phyloP scores from a whole-genome alignment of 2,329 filamentous ascomycete genomes.

The Xylogone sp. region DNA sequence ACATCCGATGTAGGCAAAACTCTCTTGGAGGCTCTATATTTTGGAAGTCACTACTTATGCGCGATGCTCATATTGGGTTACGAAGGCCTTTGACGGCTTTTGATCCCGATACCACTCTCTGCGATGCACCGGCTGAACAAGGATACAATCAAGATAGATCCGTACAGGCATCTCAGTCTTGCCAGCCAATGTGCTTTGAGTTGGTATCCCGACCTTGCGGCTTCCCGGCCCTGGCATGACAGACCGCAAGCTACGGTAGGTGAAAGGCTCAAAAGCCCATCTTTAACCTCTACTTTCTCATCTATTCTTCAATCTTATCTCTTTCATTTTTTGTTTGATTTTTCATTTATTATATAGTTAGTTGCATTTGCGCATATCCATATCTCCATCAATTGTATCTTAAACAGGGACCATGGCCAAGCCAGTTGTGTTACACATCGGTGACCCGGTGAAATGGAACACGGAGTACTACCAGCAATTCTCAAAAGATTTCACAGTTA shows the following conservation, averaged over 20 bases:
- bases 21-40: too few species aligned
- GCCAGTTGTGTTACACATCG: conserved; percentile 28
- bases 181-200: background rate
- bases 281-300: background rate
- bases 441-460: conserved; percentile 29
- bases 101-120: too few species aligned
- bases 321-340: background rate
- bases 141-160: too few species aligned
- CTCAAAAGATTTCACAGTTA: conserved; percentile 35
- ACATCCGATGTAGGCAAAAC: too few species aligned
- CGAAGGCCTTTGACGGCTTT: too few species aligned
- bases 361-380: too few species aligned
- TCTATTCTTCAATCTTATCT: background rate
- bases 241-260: background rate
- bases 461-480: conserved; percentile 29
- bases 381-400: background rate
- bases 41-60: too few species aligned
- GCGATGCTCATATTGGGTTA: too few species aligned
- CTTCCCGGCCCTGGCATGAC: background rate
- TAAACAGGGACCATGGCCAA: conserved; percentile 7
- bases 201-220: background rate
- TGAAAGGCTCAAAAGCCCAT: background rate
- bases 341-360: too few species aligned
- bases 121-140: too few species aligned
- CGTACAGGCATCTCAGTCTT: background rate